Percentiles rank a stretch among this genome's conserved stretches.
These are phyloP conservation scores for Hericium rajendrae DNA, from an alignment of 768 basidiomycete genomes.

Conservation along the genomic window DNA sequence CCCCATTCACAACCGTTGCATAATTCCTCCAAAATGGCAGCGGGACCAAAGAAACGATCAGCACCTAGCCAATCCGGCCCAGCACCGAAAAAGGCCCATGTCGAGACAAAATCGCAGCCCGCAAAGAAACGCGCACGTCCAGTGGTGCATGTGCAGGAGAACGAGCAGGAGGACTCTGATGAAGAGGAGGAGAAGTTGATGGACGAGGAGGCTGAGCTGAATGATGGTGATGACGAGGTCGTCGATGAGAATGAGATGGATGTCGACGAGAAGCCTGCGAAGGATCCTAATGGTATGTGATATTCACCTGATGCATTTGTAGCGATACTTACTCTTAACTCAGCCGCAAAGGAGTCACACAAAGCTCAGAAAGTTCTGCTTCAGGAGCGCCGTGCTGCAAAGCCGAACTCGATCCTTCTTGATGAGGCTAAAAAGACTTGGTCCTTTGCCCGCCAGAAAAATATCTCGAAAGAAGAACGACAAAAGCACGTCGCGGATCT, in stretches of 20 bases:
- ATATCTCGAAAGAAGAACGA: constrained; percentile 59
- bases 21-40: too few relatives aligned
- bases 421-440: constrained; percentile 67
- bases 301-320: constrained; percentile 1
- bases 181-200: constrained; percentile 17
- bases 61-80: constrained; percentile 38
- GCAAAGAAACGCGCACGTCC: constrained; percentile 51
- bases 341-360: constrained; percentile 62
- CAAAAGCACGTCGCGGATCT: constrained; percentile 65
- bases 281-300: constrained; percentile 45
- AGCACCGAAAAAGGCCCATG: constrained; percentile 41
- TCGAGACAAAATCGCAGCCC: constrained; percentile 24
- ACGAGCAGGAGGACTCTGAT: constrained; percentile 32
- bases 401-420: constrained; percentile 67
- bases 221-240: constrained; percentile 24
- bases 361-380: constrained; percentile 58
- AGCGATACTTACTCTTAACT: not conserved
- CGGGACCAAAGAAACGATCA: constrained; percentile 37
- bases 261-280: constrained; percentile 25
- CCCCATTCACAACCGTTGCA: too few relatives aligned
- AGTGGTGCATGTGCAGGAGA: constrained; percentile 37
- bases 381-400: constrained; percentile 64
- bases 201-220: constrained; percentile 23
- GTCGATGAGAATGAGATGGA: constrained; percentile 14
- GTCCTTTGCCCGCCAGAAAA: constrained; percentile 67